phyloP scores from a whole-genome alignment of 257 asterid species.

The Echium plantagineum region DNA sequence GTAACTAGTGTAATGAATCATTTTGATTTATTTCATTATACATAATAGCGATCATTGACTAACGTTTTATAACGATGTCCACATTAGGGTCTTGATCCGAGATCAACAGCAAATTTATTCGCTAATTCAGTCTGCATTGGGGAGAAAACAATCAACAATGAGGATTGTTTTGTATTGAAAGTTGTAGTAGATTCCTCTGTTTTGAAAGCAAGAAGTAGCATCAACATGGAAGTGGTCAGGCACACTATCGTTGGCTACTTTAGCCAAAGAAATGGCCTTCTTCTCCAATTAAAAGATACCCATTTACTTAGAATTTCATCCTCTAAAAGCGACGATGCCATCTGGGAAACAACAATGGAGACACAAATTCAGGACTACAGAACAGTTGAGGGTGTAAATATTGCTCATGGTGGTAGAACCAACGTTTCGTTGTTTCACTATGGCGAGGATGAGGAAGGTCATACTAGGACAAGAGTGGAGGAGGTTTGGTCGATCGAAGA shows the following conservation, averaged over 20 bases:
- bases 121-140: conserved; percentile 80
- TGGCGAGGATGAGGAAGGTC: conserved; percentile 47
- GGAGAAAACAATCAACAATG: conserved; percentile 43
- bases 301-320: conserved; percentile 36
- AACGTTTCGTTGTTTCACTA: conserved; percentile 48
- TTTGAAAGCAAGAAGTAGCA: conserved; percentile 65
- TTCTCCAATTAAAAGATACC: conserved; percentile 59
- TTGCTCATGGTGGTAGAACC: conserved; percentile 68
- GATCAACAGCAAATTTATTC: conserved; percentile 70
- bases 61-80: not conserved
- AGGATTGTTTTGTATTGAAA: conserved; percentile 71
- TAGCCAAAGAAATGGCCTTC: conserved; percentile 75
- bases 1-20: too few species aligned
- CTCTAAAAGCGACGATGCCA: conserved; percentile 36
- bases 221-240: conserved; percentile 57
- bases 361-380: conserved; percentile 56
- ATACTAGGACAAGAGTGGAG: conserved; percentile 66
- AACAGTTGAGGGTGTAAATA: conserved; percentile 61
- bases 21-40: too few species aligned
- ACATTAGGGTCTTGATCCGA: conserved; percentile 85
- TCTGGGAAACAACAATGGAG: conserved; percentile 87
- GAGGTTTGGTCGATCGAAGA: conserved; percentile 79
- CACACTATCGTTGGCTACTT: conserved; percentile 82
- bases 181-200: conserved; percentile 55
- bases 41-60: too few species aligned